These are phyloP conservation scores for Backusella parvicylindrica DNA, from an alignment of 192 early-diverging fungal species.

Conservation along the genomic window DNA sequence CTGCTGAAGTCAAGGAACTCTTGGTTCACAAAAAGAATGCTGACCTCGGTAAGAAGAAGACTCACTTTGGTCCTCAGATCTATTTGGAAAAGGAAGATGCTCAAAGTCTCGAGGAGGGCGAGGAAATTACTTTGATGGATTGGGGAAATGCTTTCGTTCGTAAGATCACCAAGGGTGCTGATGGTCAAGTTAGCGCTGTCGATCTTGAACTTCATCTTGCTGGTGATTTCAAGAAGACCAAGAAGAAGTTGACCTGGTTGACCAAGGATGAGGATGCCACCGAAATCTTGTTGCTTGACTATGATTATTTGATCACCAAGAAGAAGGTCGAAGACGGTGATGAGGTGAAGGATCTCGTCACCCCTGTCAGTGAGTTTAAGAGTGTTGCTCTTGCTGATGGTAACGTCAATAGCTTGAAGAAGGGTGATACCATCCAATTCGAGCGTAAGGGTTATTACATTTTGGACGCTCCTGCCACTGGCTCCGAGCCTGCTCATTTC, in stretches of 20 bases:
- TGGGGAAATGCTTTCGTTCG: slow-evolving; percentile 98
- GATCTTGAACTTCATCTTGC: slow-evolving; percentile 79
- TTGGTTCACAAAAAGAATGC: slow-evolving; percentile 98
- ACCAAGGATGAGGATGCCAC: slow-evolving; percentile 58
- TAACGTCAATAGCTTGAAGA: slow-evolving; percentile 51
- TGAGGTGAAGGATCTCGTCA: slow-evolving; percentile 75
- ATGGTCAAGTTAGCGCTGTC: slow-evolving; percentile 53
- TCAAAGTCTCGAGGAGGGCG: slow-evolving; percentile 68
- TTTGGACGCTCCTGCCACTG: slow-evolving; percentile 63
- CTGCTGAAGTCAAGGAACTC: slow-evolving; percentile 57
- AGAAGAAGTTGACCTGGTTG: slow-evolving; percentile 99
- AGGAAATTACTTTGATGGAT: slow-evolving; percentile 98
- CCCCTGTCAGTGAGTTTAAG: slow-evolving; percentile 82
- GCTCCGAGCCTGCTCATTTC: slow-evolving; percentile 56
- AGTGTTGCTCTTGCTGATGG: slow-evolving; percentile 61
- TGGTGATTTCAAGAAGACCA: slow-evolving; percentile 97
- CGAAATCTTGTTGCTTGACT: slow-evolving; percentile 76
- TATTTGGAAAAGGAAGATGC: slow-evolving; percentile 89
- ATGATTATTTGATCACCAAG: slow-evolving; percentile 98
- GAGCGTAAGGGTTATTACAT: slow-evolving; percentile 97
- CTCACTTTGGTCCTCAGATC: slow-evolving; percentile 71
- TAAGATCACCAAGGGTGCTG: slow-evolving; percentile 54
- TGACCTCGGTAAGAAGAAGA: slow-evolving; percentile 83
- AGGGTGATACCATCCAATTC: slow-evolving; percentile 90
- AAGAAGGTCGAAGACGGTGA: slow-evolving; percentile 96